Base-by-base conservation (phyloP, 257 asterid species). In the Nicotiana knightiana region DNA sequence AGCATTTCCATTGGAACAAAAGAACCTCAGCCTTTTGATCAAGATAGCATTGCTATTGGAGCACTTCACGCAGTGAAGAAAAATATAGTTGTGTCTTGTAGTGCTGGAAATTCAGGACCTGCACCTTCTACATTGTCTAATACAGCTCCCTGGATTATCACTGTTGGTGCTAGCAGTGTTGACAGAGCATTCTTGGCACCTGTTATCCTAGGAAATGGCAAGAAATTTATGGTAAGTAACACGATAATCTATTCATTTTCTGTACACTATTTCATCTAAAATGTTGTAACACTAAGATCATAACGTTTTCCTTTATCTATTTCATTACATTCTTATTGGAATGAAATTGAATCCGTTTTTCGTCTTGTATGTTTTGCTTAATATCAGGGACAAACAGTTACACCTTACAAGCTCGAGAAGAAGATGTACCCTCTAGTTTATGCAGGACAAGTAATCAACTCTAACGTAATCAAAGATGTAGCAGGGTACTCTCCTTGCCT, bases 81-180 rank as follows among this genome's bases (percentile, higher is more conserved):
- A 2, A 87, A 92, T 68, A 88, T 96, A 33, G 90, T 96, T 9
- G 97, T 94, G 8, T 87, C 97, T 0, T 90, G 97, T 81, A 96
- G 99, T 67, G 99, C 97, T 0, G 99, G 99, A 5, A 96, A 96
- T 48, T 70, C 84, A 0, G 99, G 99, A 4, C 99, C 99, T 6
- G 64, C 61, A 1, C 80, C 92, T 4, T 67, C 89, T 0, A 87
- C 98, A 1, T 65, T 96, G 87, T 86, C 96, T 0, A 96, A 96
- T 73, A 80, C 93, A 2, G 97, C 99, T 13, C 99, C 99, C 0
- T 96, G 99, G 99, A 90, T 96, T 28, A 93, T 96, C 75, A 96
- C 99, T 0, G 98, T 96, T 55, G 97, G 91, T 21, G 99, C 99
- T 0, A 96, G 98, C 32, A 96, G 97, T 77, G 83, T 96, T 1